These are phyloP conservation scores for Sarocladium oryzae DNA, from an alignment of 2,329 filamentous ascomycete genomes.

Conservation along the genomic window DNA sequence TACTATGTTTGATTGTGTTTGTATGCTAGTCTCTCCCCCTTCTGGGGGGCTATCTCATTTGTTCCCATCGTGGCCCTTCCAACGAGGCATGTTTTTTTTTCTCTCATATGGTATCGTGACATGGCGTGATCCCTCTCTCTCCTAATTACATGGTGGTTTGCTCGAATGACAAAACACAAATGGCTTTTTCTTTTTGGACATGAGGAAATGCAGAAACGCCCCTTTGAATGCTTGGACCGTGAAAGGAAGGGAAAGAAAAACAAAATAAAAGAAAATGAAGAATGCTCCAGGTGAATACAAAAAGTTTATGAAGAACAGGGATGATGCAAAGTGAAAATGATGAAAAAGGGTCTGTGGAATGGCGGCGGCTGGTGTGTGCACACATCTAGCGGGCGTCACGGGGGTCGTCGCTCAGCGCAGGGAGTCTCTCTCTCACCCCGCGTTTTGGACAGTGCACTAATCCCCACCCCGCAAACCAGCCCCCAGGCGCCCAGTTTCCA, in stretches of 20 bases:
- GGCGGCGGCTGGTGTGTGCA: no score
- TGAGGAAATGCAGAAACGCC: neutral
- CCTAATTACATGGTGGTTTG: neutral
- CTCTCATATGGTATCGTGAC: constrained; percentile 4
- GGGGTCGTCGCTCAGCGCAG: neutral
- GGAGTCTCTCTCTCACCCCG: neutral
- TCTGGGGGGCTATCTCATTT: neutral
- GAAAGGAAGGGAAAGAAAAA: neutral
- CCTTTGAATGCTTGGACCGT: neutral
- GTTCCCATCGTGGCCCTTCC: neutral
- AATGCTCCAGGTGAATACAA: constrained; percentile 2
- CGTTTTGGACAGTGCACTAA: neutral
- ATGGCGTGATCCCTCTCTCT: neutral
- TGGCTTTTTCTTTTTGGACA: no score
- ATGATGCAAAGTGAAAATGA: neutral
- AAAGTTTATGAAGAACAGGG: neutral
- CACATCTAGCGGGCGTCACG: neutral
- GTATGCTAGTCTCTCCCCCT: no score
- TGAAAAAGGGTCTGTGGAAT: neutral
- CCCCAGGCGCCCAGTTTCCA: neutral
- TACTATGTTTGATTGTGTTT: neutral
- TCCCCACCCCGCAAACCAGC: neutral
- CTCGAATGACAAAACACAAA: no score
- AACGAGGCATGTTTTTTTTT: no score
- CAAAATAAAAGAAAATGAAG: neutral